A percentile compares a stretch with the other conserved stretches of the same genome.
phyloP scores from a whole-genome alignment of 208 protist genomes.

The Polymyxa betae region DNA sequence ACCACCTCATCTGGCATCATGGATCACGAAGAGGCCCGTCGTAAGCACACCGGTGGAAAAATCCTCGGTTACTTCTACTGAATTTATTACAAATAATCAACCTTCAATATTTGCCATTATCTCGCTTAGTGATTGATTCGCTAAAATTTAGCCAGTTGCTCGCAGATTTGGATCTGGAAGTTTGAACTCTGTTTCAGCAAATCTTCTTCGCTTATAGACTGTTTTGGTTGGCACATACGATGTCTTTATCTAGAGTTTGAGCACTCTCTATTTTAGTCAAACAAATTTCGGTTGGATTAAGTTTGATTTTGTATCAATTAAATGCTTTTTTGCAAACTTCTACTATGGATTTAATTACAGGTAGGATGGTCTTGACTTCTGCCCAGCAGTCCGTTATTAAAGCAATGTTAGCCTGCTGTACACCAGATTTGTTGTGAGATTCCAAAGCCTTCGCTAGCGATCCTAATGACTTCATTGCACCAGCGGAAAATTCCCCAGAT shows the following conservation, averaged over 20 bases:
- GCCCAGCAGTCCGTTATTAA: conserved; percentile 21
- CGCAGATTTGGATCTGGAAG: too few species aligned
- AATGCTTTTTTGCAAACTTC: conserved; percentile 30
- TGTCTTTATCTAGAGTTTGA: too few species aligned
- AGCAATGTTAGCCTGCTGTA: conserved; percentile 39
- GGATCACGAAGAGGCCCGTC: conserved; percentile 99
- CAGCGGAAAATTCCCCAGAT: neutral
- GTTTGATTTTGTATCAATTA: too few species aligned
- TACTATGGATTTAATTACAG: neutral
- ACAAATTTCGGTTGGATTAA: too few species aligned
- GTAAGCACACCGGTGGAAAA: conserved; percentile 99
- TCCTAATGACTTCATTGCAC: neutral
- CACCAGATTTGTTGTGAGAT: neutral
- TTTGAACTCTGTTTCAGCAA: too few species aligned
- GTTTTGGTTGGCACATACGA: too few species aligned
- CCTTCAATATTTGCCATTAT: too few species aligned
- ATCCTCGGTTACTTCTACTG: conserved; percentile 99
- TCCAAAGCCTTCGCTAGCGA: neutral
- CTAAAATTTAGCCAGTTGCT: too few species aligned
- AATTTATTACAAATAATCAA: too few species aligned
- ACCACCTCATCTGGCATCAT: conserved; percentile 99
- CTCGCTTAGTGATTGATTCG: too few species aligned
- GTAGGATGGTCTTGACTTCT: conserved; percentile 15
- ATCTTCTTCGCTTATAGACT: too few species aligned
- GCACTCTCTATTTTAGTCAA: too few species aligned